phyloP scores from a whole-genome alignment of 129 eudicot species.

The Flaveria ramosissima region DNA sequence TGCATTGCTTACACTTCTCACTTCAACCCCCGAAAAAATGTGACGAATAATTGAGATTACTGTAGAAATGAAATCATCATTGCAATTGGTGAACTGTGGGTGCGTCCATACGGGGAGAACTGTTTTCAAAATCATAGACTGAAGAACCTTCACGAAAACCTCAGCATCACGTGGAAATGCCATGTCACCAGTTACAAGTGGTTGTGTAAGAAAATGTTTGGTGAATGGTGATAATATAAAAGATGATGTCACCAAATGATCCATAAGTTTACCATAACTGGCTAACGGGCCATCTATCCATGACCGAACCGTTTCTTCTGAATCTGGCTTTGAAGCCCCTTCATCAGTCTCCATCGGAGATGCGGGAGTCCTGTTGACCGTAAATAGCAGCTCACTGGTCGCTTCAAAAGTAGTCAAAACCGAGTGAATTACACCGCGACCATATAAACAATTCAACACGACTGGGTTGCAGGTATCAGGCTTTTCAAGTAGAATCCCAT shows the following conservation, averaged over 20 bases:
- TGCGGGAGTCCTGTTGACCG: constrained; percentile 76
- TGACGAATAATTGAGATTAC: constrained; percentile 75
- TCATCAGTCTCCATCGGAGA: constrained; percentile 99
- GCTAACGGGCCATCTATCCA: constrained; percentile 89
- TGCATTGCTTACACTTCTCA: constrained; percentile 56
- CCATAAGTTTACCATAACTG: constrained; percentile 87
- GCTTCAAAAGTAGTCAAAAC: constrained; percentile 94
- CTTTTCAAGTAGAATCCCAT: constrained; percentile 75
- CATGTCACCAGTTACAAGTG: constrained; percentile 64
- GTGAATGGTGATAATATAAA: constrained; percentile 80
- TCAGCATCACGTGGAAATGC: constrained; percentile 85
- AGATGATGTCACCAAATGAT: constrained; percentile 89
- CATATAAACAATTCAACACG: constrained; percentile 75
- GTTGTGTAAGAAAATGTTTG: constrained; percentile 86
- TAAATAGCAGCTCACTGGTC: constrained; percentile 85
- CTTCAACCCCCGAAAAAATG: constrained; percentile 88
- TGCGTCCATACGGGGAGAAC: constrained; percentile 92
- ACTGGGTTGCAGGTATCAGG: constrained; percentile 88
- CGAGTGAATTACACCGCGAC: constrained; percentile 75
- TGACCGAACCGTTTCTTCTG: constrained; percentile 58
- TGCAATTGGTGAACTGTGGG: constrained; percentile 76
- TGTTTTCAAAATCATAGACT: constrained; percentile 78
- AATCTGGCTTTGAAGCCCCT: constrained; percentile 48
- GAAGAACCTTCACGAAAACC: constrained; percentile 82
- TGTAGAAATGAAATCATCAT: constrained; percentile 66